Evolutionary conservation across 164 flowering plant species (phyloP).

Genomic region (Protea cynaroides): DNA sequence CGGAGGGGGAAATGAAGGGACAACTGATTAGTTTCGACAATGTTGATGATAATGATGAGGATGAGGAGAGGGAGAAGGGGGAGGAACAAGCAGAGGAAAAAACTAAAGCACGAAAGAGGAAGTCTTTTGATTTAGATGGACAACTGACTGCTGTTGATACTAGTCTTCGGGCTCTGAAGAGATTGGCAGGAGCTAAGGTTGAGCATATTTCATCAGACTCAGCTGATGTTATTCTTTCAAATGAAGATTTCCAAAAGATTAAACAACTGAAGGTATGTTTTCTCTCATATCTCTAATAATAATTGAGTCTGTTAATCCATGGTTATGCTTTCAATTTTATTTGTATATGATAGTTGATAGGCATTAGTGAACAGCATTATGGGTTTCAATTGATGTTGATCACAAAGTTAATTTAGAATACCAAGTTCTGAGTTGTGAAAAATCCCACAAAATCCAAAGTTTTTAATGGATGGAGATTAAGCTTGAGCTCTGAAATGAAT

Average conservation of each 20-base stretch:
- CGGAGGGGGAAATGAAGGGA: slow-evolving; percentile 13
- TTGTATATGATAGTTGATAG: too few relatives aligned
- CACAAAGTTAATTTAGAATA: too few relatives aligned
- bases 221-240: slow-evolving; percentile 71
- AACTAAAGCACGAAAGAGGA: slow-evolving; percentile 50
- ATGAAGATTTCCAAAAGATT: slow-evolving; percentile 80
- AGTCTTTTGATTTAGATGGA: slow-evolving; percentile 49
- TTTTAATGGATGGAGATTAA: too few relatives aligned
- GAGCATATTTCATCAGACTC: slow-evolving; percentile 22
- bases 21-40: slow-evolving; percentile 9
- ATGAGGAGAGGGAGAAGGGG: slow-evolving; percentile 19
- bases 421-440: too few relatives aligned
- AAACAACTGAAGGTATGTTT: slow-evolving; percentile 64
- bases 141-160: slow-evolving; percentile 48
- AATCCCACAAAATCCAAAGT: too few relatives aligned
- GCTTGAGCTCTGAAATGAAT: too few relatives aligned
- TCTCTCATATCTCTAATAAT: too few relatives aligned
- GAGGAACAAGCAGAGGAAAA: slow-evolving; percentile 14
- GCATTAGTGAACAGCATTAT: not conserved
- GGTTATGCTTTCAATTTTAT: too few relatives aligned
- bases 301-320: not conserved
- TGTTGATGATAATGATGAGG: slow-evolving; percentile 24
- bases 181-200: slow-evolving; percentile 39
- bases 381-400: not conserved
- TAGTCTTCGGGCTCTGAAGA: slow-evolving; percentile 82